Evolutionary conservation across 1,284 basidiomycete species (phyloP), one percentile per base, ranked within the genome.

Genomic region (Heterobasidion annosum): DNA sequence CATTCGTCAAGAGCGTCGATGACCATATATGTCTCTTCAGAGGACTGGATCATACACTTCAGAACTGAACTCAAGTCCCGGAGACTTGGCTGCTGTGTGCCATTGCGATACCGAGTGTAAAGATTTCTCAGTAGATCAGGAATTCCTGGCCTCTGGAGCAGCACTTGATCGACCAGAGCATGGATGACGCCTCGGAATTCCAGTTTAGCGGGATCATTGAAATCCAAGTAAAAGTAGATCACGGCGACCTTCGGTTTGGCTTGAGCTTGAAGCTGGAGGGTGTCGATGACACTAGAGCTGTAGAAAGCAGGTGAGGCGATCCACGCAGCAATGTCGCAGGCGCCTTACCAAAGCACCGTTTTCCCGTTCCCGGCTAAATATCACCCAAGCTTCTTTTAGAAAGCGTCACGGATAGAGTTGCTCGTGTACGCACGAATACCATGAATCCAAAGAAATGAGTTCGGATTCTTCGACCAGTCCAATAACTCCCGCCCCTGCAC

Each of bases 1-100:
- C 54, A 55, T 46, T 55, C 50, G 7, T 55, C 54, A 1, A 55
- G 25, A 15, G 50, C 54, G 19, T 55, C 54, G 8, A 55, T 15
- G 15, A 55, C 25, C 18, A 55, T 32, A 32, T 51, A 55, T 12
- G 16, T n/a, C 10, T 15, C 1, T 19, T 15, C 35, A 7, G 25
- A 32, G 34, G 15, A 25, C 25, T 34, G 19, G 8, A 51, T 19
- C 4, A 10, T 51, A 8, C 8, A 10, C 25, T 19, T 32, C 1
- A 51, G 40, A 45, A 34, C 44, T 13, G 5, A 32, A 16, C 18
- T 15, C 25, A 55, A 34, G n/a, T 13, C 34, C 16, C 15, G 32
- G 18, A 51, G 40, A 25, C 43, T 47, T 2, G 50, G 54, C 15
- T 34, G 34, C n/a, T 45, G 43, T 18, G 25, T 25, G 25, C 54